Evolutionary conservation across 2,329 filamentous ascomycete species (phyloP).

Genomic region (Neurospora crassa): DNA sequence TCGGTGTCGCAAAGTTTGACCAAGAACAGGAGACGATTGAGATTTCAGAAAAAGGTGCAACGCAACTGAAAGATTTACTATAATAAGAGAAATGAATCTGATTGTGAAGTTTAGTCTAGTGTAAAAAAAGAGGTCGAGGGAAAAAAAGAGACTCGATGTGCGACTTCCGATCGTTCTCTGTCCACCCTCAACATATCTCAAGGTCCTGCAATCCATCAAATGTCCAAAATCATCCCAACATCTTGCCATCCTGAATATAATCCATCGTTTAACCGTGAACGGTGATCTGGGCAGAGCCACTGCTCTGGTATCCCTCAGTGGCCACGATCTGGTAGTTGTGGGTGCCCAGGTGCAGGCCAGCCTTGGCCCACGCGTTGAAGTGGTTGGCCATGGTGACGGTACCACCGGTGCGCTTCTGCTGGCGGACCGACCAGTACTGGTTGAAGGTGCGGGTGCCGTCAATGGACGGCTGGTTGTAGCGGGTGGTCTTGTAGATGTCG

Average conservation of each 20-base stretch:
- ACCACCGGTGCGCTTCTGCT: constrained; percentile 35
- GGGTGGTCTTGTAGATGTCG: constrained; percentile 25
- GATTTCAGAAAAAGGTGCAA: neutral
- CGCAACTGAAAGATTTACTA: neutral
- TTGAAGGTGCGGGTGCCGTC: constrained; percentile 36
- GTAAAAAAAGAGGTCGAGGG: neutral
- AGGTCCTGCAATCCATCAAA: neutral
- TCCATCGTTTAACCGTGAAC: neutral
- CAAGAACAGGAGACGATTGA: neutral
- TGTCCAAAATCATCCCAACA: neutral
- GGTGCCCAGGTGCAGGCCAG: constrained; percentile 35
- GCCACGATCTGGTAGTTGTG: constrained; percentile 44
- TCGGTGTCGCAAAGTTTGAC: neutral
- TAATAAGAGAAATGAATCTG: neutral
- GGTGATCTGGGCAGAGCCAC: neutral
- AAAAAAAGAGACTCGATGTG: neutral
- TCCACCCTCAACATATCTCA: neutral
- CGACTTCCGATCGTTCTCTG: neutral
- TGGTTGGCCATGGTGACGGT: constrained; percentile 40
- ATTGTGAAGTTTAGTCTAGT: neutral
- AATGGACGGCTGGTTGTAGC: constrained; percentile 33
- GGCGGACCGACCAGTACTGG: constrained; percentile 42
- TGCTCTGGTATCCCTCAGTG: constrained; percentile 34
- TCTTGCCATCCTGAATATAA: neutral
- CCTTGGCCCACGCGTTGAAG: constrained; percentile 39